Base-by-base conservation (phyloP, 2,329 filamentous ascomycete species). In the Tolypocladium amazonense region DNA sequence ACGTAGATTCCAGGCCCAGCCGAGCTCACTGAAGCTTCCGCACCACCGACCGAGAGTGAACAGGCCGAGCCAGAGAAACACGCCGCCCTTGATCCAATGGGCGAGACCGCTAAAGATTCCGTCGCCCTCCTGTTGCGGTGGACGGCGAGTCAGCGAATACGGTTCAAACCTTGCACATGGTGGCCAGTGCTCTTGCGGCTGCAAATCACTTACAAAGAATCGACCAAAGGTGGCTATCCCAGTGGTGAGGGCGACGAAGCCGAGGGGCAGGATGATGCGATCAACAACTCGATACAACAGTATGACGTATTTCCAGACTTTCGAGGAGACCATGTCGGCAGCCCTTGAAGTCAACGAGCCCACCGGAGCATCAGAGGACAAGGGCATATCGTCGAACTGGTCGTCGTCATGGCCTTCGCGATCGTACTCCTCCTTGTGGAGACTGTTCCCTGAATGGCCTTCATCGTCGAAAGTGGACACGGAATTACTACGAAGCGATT, bases 1-100 rank as follows among this genome's bases (percentile, higher is more conserved):
- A 61, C 89, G 88, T 61, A 92, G 74, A 68, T 97, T 97, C 93
- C 93, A 97, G 0, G 92, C 90, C 93, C 93, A 97, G 65, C 93
- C 93, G 60, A 93, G 82, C 62, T 96, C 90, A 60, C 89, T 87
- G 71, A 96, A 97, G 71, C 89, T 89, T 33, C 93, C 93, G 69
- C 92, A 85, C 88, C 91, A 97, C 59, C 93, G 87, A 37, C 91
- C 92, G 4, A 97, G 80, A 0, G 90, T 96, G 62, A 97, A 76
- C 25, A 96, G 75, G 11, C 93, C 93, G 63, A 95, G 90, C 87
- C 90, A 94, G 76, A 97, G 91, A 78, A 97, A 97, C 59, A 97
- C 88, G 4, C 90, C 90, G 54, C 93, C 93, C 72, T 97, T 97
- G 72, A 97, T 86, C 77, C 90, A 96, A 70, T 97, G 93, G 9